phyloP scores from a whole-genome alignment of 2,329 filamentous ascomycete genomes.

The Ilyonectria destructans region DNA sequence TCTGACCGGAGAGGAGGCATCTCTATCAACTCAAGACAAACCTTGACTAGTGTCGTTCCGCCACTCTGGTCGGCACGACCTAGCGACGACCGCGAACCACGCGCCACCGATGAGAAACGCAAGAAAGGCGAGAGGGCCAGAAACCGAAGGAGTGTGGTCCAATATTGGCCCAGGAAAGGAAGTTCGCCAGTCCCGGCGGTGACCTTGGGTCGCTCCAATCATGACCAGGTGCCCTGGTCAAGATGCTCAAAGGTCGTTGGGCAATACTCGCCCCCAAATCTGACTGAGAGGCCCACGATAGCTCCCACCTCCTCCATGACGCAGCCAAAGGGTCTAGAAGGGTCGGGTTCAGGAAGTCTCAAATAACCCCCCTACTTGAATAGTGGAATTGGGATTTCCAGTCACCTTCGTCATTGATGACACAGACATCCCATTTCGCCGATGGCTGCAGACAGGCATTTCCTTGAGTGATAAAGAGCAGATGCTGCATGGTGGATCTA shows the following conservation, averaged over 20 bases:
- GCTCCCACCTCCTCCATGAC: conserved; percentile 23
- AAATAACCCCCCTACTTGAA: conserved; percentile 7
- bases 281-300: conserved; percentile 15
- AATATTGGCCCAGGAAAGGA: conserved; percentile 28
- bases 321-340: conserved; percentile 27
- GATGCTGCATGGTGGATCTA: conserved; percentile 7
- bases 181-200: conserved; percentile 26
- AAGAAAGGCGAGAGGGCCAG: conserved; percentile 24
- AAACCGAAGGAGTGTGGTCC: conserved; percentile 9
- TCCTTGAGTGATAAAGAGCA: neutral
- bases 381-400: conserved; percentile 11
- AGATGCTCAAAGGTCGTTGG: conserved; percentile 10
- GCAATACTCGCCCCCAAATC: conserved; percentile 23
- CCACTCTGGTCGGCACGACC: conserved; percentile 30
- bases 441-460: neutral
- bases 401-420: conserved; percentile 14
- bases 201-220: conserved; percentile 5
- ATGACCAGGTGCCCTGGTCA: conserved; percentile 22
- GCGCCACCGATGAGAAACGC: conserved; percentile 34
- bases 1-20: conserved; percentile 15
- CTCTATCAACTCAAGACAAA: conserved; percentile 26
- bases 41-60: conserved; percentile 37
- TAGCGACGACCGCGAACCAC: conserved; percentile 28
- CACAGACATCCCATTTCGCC: conserved; percentile 1
- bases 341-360: conserved; percentile 23